Percentiles rank a stretch among this genome's conserved stretches.
These are phyloP conservation scores for Phytophthora capsici DNA, from an alignment of 352 stramenopile genomes.

Conservation along the genomic window DNA sequence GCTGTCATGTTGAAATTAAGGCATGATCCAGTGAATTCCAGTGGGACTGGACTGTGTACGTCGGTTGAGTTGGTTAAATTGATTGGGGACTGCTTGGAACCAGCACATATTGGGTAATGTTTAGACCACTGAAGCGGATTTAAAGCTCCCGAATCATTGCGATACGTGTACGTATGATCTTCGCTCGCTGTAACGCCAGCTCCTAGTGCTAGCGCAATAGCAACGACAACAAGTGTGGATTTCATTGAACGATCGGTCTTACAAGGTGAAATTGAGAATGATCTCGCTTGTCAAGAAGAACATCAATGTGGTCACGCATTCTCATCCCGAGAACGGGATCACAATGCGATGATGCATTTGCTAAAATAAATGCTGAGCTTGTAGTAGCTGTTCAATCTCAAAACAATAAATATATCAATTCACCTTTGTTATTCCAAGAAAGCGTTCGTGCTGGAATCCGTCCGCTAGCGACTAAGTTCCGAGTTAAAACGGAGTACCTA, in stretches of 20 bases:
- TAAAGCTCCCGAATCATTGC: slow-evolving; percentile 11
- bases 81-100: slow-evolving; percentile 41
- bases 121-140: slow-evolving; percentile 23
- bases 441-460: no score
- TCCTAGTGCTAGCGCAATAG: not conserved
- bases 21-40: slow-evolving; percentile 35
- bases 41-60: slow-evolving; percentile 28
- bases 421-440: no score
- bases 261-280: not conserved
- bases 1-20: slow-evolving; percentile 29
- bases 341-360: not conserved
- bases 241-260: slow-evolving; percentile 4
- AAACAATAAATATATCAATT: no score
- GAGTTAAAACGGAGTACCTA: no score
- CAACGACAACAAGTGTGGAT: not conserved
- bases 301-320: not conserved
- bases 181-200: not conserved
- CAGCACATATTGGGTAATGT: slow-evolving; percentile 18
- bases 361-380: no score
- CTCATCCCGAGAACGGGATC: not conserved
- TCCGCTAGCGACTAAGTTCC: no score
- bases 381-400: no score
- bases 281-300: not conserved
- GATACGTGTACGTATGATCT: slow-evolving; percentile 9
- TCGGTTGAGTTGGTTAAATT: slow-evolving; percentile 32